Evolutionary conservation across 208 protist species (phyloP).

Genomic region (Naegleria fowleri): DNA sequence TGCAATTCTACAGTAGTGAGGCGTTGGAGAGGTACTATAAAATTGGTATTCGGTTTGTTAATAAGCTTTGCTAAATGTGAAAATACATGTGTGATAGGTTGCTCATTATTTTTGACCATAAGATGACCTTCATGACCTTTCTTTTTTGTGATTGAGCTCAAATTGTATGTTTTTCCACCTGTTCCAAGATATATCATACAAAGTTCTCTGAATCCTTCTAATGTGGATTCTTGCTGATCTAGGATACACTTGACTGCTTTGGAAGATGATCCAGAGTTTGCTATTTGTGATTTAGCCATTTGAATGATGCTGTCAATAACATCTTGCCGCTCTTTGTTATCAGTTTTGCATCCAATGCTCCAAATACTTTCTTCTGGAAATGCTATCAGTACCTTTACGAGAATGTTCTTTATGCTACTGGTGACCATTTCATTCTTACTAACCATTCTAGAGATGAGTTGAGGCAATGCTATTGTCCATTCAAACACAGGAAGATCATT

Average conservation of each 20-base stretch:
- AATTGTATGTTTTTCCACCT: neutral
- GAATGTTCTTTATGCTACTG: conserved; percentile 53
- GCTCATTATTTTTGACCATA: neutral
- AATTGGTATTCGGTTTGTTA: conserved; percentile 34
- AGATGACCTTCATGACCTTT: neutral
- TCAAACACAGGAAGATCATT: conserved; percentile 49
- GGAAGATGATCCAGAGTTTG: conserved; percentile 44
- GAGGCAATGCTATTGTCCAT: conserved; percentile 66
- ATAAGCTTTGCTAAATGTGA: conserved; percentile 35
- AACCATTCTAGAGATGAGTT: conserved; percentile 77
- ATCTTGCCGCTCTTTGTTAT: conserved; percentile 44
- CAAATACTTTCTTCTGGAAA: conserved; percentile 75
- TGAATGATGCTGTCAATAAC: neutral
- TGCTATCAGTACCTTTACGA: conserved; percentile 56
- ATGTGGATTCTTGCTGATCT: conserved; percentile 37
- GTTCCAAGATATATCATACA: neutral
- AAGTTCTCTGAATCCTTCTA: conserved; percentile 50
- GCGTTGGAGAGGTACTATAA: conserved; percentile 19
- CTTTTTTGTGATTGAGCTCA: neutral
- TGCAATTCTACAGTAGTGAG: neutral
- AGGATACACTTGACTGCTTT: conserved; percentile 55
- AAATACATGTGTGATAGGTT: no score
- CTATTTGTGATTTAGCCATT: neutral
- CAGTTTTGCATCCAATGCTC: conserved; percentile 61
- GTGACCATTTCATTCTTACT: conserved; percentile 57